Conservation (phyloP, 495 filamentous ascomycete species). For the Hypoxylon cercidicola region DNA sequence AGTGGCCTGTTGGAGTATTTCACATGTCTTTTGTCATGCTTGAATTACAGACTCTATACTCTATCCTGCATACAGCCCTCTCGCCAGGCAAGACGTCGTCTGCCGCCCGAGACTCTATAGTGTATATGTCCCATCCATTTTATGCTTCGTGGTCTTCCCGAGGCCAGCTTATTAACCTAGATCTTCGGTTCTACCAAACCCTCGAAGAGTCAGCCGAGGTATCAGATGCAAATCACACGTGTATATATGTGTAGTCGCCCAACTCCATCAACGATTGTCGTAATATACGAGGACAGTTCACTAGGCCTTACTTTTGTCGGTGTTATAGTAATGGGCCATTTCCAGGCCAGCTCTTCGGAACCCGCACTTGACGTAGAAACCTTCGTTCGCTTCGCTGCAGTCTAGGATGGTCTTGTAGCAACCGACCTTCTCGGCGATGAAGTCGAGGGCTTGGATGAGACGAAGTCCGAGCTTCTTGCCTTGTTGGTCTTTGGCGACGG, state of each 20-base stretch:
- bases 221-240: constrained; percentile 7
- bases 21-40: constrained; percentile 33
- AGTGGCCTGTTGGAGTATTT: constrained; percentile 9
- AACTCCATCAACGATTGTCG: not conserved
- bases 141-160: constrained; percentile 9
- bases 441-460: constrained; percentile 94
- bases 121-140: constrained; percentile 28
- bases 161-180: constrained; percentile 28
- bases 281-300: constrained; percentile 18
- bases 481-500: constrained; percentile 91
- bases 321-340: constrained; percentile 95
- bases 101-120: constrained; percentile 29
- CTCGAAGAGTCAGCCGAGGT: constrained; percentile 36
- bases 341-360: constrained; percentile 92
- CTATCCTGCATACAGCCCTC: constrained; percentile 19
- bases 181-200: constrained; percentile 33
- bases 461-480: constrained; percentile 94
- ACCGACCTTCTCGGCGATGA: constrained; percentile 82
- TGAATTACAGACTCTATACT: constrained; percentile 27
- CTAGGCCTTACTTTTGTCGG: constrained; percentile 57
- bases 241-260: constrained; percentile 9
- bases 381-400: constrained; percentile 81
- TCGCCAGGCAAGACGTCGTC: constrained; percentile 4
- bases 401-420: constrained; percentile 87
- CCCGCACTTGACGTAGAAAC: constrained; percentile 98